A percentile compares a stretch with the other conserved stretches of the same genome.
Conservation (phyloP, 2,329 filamentous ascomycete genomes). For the Colletotrichum somersetense region DNA sequence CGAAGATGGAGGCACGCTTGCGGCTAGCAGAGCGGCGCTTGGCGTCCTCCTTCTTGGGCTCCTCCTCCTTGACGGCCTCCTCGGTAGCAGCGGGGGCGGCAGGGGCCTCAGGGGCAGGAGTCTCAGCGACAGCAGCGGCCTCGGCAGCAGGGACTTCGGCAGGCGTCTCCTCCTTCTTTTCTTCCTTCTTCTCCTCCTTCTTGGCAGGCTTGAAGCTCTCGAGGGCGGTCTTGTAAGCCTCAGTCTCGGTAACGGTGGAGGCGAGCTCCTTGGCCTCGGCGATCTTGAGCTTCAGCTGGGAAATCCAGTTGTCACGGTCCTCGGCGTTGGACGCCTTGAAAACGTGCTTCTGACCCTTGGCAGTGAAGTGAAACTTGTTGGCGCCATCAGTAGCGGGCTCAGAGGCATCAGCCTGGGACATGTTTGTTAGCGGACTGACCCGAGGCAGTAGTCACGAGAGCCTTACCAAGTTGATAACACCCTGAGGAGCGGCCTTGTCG, state of each 20-base stretch:
- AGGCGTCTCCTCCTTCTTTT: slow-evolving; percentile 60
- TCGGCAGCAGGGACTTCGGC: slow-evolving; percentile 55
- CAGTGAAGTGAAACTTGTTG: slow-evolving; percentile 87
- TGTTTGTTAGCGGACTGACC: slow-evolving; percentile 46
- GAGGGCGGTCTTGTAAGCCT: slow-evolving; percentile 89
- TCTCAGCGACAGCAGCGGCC: slow-evolving; percentile 49
- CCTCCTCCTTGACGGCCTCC: slow-evolving; percentile 55
- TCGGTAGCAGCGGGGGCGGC: slow-evolving; percentile 48
- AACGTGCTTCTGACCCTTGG: slow-evolving; percentile 89
- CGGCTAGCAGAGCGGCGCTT: slow-evolving; percentile 74
- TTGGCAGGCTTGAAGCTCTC: slow-evolving; percentile 73
- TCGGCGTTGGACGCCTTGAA: slow-evolving; percentile 83
- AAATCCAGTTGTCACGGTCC: slow-evolving; percentile 94
- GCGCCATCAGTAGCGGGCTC: slow-evolving; percentile 82
- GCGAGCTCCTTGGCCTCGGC: slow-evolving; percentile 87
- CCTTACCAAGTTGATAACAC: slow-evolving; percentile 88
- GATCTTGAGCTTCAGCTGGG: slow-evolving; percentile 84
- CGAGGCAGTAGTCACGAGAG: slow-evolving; percentile 1
- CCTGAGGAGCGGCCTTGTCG: slow-evolving; percentile 84
- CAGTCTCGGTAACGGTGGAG: slow-evolving; percentile 78
- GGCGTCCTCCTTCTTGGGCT: slow-evolving; percentile 66
- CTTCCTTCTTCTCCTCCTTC: slow-evolving; percentile 59
- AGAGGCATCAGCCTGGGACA: slow-evolving; percentile 66
- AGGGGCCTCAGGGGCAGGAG: slow-evolving; percentile 47
- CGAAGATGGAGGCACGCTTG: slow-evolving; percentile 76